Evolutionary conservation across 2,329 filamentous ascomycete species (phyloP).

Genomic region (Cladosporium phlei): DNA sequence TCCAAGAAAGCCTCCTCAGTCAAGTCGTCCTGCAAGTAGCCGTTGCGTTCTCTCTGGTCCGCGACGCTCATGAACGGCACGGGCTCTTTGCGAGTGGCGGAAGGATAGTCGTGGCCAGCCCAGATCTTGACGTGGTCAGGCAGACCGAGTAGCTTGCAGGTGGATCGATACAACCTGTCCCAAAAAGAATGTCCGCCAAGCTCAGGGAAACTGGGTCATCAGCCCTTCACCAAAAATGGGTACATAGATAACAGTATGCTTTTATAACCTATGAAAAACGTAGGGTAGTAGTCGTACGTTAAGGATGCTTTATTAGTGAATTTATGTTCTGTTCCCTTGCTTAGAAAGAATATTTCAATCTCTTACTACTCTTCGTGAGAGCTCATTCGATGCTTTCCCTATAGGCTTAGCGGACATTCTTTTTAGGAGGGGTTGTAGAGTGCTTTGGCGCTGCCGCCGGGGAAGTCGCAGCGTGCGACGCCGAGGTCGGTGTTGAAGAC

Average conservation of each 20-base stretch:
- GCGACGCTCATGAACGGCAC: constrained; percentile 32
- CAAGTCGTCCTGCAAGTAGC: constrained; percentile 29
- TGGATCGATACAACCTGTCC: too few species aligned
- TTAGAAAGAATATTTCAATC: too few species aligned
- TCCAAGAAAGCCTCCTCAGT: constrained; percentile 32
- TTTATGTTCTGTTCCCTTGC: too few species aligned
- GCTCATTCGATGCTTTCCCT: too few species aligned
- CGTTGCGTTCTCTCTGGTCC: constrained; percentile 34
- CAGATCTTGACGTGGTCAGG: constrained; percentile 31
- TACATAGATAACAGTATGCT: too few species aligned
- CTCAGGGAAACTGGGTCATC: too few species aligned
- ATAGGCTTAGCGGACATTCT: too few species aligned
- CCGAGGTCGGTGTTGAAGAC: constrained; percentile 34
- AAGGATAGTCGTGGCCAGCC: constrained; percentile 35
- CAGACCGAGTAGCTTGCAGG: constrained; percentile 26
- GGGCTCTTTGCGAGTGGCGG: not conserved
- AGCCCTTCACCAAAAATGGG: too few species aligned
- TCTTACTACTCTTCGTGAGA: too few species aligned
- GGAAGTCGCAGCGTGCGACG: constrained; percentile 34
- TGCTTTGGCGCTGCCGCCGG: constrained; percentile 28
- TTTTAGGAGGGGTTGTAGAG: too few species aligned
- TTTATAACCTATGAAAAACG: not conserved
- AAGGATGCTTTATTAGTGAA: too few species aligned
- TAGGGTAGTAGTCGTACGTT: not conserved
- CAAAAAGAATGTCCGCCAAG: too few species aligned